Percentiles rank a stretch among this genome's conserved stretches.
Evolutionary conservation across 768 basidiomycete genomes (phyloP).

Genomic region (Lenzites betulinus): DNA sequence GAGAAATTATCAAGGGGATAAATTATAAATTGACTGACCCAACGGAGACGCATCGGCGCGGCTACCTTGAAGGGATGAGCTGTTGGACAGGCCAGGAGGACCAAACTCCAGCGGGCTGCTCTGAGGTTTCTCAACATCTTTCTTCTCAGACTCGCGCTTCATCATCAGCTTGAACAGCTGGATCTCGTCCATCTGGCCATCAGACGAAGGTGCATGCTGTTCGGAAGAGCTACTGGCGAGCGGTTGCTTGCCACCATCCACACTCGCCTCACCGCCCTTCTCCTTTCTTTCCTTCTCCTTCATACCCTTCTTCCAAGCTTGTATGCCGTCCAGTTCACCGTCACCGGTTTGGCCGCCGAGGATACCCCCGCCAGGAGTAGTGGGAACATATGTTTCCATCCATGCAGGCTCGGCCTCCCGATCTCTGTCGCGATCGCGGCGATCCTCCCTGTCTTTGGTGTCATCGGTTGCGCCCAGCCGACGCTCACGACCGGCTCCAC

Average conservation of each 20-base stretch:
- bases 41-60: background rate
- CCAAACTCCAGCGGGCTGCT: conserved; percentile 13
- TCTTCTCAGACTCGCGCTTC: conserved; percentile 70
- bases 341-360: conserved; percentile 59
- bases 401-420: conserved; percentile 89
- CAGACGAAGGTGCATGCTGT: conserved; percentile 18
- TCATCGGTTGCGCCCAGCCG: conserved; percentile 57
- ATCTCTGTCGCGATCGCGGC: conserved; percentile 53
- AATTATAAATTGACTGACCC: background rate
- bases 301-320: conserved; percentile 85
- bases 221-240: background rate
- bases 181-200: conserved; percentile 71
- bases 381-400: conserved; percentile 88
- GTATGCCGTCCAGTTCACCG: conserved; percentile 80
- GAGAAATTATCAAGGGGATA: background rate
- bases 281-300: conserved; percentile 73
- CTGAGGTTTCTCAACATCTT: conserved; percentile 32
- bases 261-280: conserved; percentile 34
- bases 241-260: conserved; percentile 11
- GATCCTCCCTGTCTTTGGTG: conserved; percentile 47
- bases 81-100: conserved; percentile 11
- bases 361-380: conserved; percentile 55
- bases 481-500: conserved; percentile 58
- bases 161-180: conserved; percentile 83
- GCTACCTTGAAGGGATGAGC: conserved; percentile 7